These are phyloP conservation scores for Leccinum arenicola DNA, from an alignment of 768 basidiomycete species.

Conservation along the genomic window DNA sequence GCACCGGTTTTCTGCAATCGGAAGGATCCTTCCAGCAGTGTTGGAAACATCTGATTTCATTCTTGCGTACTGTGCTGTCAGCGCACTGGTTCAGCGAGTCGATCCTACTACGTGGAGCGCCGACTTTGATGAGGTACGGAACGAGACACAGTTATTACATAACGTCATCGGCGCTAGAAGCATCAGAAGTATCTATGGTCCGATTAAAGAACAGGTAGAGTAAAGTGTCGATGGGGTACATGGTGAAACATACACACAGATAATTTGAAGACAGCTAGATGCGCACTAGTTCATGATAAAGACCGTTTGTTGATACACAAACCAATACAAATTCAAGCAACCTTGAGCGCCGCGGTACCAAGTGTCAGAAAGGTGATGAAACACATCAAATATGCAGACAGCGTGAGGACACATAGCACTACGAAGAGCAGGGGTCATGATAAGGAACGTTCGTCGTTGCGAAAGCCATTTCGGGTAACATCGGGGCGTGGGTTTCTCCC, in stretches of 20 bases:
- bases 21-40: not conserved
- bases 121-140: no score
- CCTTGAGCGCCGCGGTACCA: slow-evolving; percentile 2
- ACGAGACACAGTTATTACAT: no score
- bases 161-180: no score
- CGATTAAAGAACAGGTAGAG: not conserved
- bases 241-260: not conserved
- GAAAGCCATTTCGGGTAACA: slow-evolving; percentile 23
- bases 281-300: not conserved
- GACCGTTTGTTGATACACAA: not conserved
- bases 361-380: slow-evolving; percentile 3
- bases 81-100: not conserved
- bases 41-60: not conserved
- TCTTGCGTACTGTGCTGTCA: not conserved
- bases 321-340: not conserved
- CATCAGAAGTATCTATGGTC: no score
- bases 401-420: slow-evolving; percentile 7
- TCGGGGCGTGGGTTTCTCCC: not conserved
- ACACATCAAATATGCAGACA: slow-evolving; percentile 10
- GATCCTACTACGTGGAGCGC: no score
- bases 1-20: not conserved
- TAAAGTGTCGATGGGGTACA: not conserved
- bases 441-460: slow-evolving; percentile 25
- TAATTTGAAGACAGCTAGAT: not conserved
- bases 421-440: slow-evolving; percentile 9